Conservation (phyloP, 371 early-diverging fungal species). For the Mortierella sp. region DNA sequence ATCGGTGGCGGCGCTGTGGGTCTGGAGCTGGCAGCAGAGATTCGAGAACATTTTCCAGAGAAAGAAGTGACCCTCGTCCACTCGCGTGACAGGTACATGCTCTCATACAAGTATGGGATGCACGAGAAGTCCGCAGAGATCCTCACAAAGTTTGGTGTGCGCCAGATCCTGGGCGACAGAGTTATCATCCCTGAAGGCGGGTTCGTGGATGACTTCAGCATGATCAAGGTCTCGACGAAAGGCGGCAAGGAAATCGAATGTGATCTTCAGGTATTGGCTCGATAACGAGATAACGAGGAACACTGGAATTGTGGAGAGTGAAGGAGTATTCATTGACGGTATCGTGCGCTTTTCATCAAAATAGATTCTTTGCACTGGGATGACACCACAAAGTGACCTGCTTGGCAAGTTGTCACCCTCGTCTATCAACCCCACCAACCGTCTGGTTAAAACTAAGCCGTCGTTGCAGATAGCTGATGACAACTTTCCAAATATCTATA, state of each 20-base stretch:
- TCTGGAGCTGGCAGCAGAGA: constrained; percentile 74
- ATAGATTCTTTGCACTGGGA: constrained; percentile 73
- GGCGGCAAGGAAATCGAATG: constrained; percentile 60
- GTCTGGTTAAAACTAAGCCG: constrained; percentile 64
- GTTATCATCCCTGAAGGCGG: constrained; percentile 59
- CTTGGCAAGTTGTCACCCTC: constrained; percentile 58
- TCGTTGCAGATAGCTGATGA: constrained; percentile 75
- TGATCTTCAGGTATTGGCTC: constrained; percentile 68
- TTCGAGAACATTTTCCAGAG: constrained; percentile 71
- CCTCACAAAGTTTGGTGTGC: constrained; percentile 60
- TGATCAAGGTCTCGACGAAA: constrained; percentile 59
- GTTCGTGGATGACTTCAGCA: constrained; percentile 59
- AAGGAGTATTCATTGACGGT: not conserved
- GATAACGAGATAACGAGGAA: no score
- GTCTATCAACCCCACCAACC: constrained; percentile 57
- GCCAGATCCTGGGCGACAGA: constrained; percentile 61
- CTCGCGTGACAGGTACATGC: constrained; percentile 66
- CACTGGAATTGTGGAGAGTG: no score
- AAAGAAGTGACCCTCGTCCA: constrained; percentile 73
- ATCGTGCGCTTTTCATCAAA: not conserved
- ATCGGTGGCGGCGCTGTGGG: constrained; percentile 80
- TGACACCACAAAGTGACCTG: constrained; percentile 68
- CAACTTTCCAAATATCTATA: constrained; percentile 71
- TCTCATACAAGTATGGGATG: constrained; percentile 60
- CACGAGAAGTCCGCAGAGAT: constrained; percentile 57